Evolutionary conservation across 768 basidiomycete genomes (phyloP).

Genomic region (Calvatia gigantea): DNA sequence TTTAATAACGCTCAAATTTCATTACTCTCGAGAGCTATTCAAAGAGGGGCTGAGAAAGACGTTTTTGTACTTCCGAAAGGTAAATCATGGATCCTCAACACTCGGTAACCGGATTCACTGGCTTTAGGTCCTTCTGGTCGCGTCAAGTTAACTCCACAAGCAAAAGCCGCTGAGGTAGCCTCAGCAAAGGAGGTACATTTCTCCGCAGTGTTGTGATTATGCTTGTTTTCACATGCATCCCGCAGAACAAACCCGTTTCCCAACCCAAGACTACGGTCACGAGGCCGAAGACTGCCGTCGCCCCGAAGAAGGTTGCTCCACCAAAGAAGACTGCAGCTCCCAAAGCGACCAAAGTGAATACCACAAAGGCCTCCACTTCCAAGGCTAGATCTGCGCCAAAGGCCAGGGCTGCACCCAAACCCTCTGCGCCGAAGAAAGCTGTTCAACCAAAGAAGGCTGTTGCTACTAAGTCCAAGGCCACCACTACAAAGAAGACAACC

Average conservation of each 20-base stretch:
- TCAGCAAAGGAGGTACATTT: conserved; percentile 38
- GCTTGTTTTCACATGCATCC: conserved; percentile 8
- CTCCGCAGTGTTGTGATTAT: conserved; percentile 13
- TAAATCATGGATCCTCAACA: conserved; percentile 21
- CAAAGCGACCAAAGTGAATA: conserved; percentile 22
- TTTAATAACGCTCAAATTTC: conserved; percentile 76
- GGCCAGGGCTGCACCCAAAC: conserved; percentile 25
- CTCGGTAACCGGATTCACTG: conserved; percentile 5
- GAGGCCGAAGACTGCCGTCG: conserved; percentile 18
- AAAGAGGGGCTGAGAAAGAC: conserved; percentile 77
- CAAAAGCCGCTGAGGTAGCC: conserved; percentile 34
- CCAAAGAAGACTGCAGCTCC: conserved; percentile 25
- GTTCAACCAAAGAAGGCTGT: conserved; percentile 33
- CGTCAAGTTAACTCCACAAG: conserved; percentile 64
- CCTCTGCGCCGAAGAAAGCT: conserved; percentile 30
- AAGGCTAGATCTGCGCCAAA: conserved; percentile 24
- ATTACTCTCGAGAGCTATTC: conserved; percentile 79
- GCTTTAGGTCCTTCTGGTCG: conserved; percentile 62
- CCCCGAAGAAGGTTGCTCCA: conserved; percentile 15
- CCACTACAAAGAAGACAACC: conserved; percentile 33
- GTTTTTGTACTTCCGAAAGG: conserved; percentile 90
- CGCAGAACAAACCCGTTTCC: conserved; percentile 36
- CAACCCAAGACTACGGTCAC: conserved; percentile 29
- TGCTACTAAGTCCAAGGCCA: conserved; percentile 33
- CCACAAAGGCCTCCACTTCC: conserved; percentile 21